Conservation (phyloP, 2,329 filamentous ascomycete genomes). For the Endothia cerciana region DNA sequence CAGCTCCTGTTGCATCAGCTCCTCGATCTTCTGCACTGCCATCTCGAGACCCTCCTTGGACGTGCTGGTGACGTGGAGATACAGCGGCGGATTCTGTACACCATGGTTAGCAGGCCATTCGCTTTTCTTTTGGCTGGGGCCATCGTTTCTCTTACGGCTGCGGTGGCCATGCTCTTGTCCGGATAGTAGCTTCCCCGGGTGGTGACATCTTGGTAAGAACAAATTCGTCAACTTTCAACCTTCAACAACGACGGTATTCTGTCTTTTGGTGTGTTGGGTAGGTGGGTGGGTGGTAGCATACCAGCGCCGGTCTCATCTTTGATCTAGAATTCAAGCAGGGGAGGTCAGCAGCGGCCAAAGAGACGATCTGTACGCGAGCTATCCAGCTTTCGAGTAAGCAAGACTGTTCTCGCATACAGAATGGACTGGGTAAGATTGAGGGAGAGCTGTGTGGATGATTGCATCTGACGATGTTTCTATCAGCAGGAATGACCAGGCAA, state of each 20-base stretch:
- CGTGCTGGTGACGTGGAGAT: constrained; percentile 93
- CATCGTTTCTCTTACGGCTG: constrained; percentile 67
- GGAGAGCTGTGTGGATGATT: constrained; percentile 29
- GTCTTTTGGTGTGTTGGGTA: constrained; percentile 4
- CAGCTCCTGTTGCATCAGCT: constrained; percentile 94
- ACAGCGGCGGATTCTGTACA: constrained; percentile 82
- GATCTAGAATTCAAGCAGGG: constrained; percentile 86
- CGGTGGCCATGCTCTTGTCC: constrained; percentile 95
- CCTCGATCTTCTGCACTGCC: constrained; percentile 86
- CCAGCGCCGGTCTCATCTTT: constrained; percentile 99
- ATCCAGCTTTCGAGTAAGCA: constrained; percentile 71
- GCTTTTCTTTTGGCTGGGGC: background rate
- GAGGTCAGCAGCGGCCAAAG: constrained; percentile 94
- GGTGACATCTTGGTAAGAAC: constrained; percentile 86
- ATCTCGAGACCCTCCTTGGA: constrained; percentile 89
- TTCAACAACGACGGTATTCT: constrained; percentile 35
- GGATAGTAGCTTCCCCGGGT: constrained; percentile 96
- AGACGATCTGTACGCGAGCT: constrained; percentile 65
- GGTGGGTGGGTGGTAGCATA: constrained; percentile 70
- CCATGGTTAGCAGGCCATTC: constrained; percentile 16
- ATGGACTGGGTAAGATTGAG: constrained; percentile 32
- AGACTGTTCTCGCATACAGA: constrained; percentile 60
- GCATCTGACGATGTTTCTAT: constrained; percentile 50
- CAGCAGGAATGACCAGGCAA: constrained; percentile 69
- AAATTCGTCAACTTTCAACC: constrained; percentile 63